Base-by-base conservation (phyloP, 2,329 filamentous ascomycete species). In the Drechslerella coelobrocha region DNA sequence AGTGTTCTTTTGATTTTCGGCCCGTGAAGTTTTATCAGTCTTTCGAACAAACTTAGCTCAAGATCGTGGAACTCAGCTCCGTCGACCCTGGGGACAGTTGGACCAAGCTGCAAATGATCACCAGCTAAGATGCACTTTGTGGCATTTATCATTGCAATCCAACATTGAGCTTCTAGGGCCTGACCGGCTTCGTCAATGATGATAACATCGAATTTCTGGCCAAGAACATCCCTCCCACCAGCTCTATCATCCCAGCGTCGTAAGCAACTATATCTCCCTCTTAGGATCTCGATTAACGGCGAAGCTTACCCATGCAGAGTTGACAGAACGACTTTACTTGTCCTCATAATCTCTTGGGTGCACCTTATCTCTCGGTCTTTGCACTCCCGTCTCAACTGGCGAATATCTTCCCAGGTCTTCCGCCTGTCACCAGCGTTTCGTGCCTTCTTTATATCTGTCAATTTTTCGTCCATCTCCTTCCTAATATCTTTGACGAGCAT, bases 131-230 rank as follows among this genome's bases (percentile, higher is more conserved):
- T 88, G 7, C 91, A 88, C 81, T 97, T 97, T 8, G 52, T 48
- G 0, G 91, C 91, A 41, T 86, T 84, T 17, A 97, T 80, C 50
- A 99, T 80, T 9, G 94, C 88, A 55, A 97, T 92, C 94, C 94
- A 99, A 80, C 92, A 97, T 79, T 97, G 93, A 0, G 94, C 92
- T 79, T 99, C 94, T 8, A 97, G 83, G 1, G 94, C 94, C 78
- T 99, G 94, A 78, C 90, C 95, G 2, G 92, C 94, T 80, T 99
- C 94, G 76, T 99, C 94, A 62, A 99, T 91, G 71, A 99, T 88
- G 26, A 99, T 90, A 2, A 96, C 89, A 78, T 99, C 94, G 73
- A 99, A 99, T 56, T 85, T 81, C 76, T 95, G 87, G 72, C 88
- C 85, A 71, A 86, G 88, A 29, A 96, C 81, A 79, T 97, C 91